These are phyloP conservation scores for Physaria fendleri DNA, from an alignment of 345 rosid species.

Conservation along the genomic window DNA sequence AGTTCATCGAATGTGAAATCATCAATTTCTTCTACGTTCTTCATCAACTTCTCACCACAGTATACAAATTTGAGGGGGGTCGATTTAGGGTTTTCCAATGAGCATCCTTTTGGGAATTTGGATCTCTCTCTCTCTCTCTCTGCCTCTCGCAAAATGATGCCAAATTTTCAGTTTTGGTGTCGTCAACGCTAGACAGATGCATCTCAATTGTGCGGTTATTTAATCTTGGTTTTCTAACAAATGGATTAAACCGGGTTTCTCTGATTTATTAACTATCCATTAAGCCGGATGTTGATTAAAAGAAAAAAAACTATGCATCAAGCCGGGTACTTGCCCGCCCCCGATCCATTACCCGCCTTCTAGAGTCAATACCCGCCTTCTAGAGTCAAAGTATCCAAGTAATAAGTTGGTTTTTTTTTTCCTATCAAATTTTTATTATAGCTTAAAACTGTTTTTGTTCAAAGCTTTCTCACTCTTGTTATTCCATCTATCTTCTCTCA, in stretches of 20 bases:
- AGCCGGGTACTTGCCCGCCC: too few relatives aligned
- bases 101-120: conserved; percentile 5
- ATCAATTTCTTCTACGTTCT: background rate
- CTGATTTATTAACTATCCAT: background rate
- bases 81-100: conserved; percentile 24
- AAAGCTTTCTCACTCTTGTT: too few relatives aligned
- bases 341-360: too few relatives aligned
- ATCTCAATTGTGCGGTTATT: conserved; percentile 12
- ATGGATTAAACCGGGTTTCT: background rate
- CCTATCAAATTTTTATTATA: too few relatives aligned
- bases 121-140: conserved; percentile 2
- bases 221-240: background rate
- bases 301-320: too few relatives aligned
- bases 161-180: conserved; percentile 5
- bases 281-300: too few relatives aligned
- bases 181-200: conserved; percentile 27
- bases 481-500: too few relatives aligned
- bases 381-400: too few relatives aligned
- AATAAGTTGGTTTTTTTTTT: too few relatives aligned
- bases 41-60: conserved; percentile 5
- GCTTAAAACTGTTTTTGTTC: too few relatives aligned
- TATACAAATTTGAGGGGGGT: background rate
- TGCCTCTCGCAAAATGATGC: conserved; percentile 18
- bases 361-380: too few relatives aligned
- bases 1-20: conserved; percentile 6